These are phyloP conservation scores for Myriangium duriaei DNA, from an alignment of 2,329 filamentous ascomycete species.

Conservation along the genomic window DNA sequence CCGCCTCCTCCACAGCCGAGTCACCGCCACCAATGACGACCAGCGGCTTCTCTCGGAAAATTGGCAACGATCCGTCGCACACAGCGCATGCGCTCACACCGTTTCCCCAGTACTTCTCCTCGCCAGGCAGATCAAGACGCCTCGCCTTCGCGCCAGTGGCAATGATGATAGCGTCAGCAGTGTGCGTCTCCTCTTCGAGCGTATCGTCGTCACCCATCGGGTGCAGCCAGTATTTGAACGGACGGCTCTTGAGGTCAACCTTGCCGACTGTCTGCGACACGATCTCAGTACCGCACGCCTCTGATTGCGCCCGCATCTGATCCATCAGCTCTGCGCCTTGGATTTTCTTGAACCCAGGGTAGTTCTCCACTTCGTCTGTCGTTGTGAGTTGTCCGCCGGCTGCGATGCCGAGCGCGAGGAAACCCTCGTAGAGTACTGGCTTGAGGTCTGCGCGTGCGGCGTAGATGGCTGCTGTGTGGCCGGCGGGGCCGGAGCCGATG, in stretches of 20 bases:
- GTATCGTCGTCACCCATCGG: slow-evolving; percentile 68
- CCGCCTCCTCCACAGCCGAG: slow-evolving; percentile 90
- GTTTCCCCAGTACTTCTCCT: slow-evolving; percentile 95
- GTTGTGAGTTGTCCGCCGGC: slow-evolving; percentile 95
- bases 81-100: slow-evolving; percentile 94
- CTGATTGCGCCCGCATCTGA: slow-evolving; percentile 82
- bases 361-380: slow-evolving; percentile 98
- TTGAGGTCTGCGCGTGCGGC: slow-evolving; percentile 87
- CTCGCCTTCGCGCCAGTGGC: slow-evolving; percentile 90
- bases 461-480: slow-evolving; percentile 95
- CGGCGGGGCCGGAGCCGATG: slow-evolving; percentile 76
- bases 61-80: slow-evolving; percentile 91
- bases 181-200: slow-evolving; percentile 57
- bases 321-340: slow-evolving; percentile 88
- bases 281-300: slow-evolving; percentile 84
- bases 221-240: slow-evolving; percentile 73
- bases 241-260: slow-evolving; percentile 70
- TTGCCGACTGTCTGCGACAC: slow-evolving; percentile 83
- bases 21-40: slow-evolving; percentile 95
- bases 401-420: slow-evolving; percentile 93
- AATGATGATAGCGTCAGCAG: slow-evolving; percentile 83
- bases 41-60: slow-evolving; percentile 92
- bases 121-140: slow-evolving; percentile 68
- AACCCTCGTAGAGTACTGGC: slow-evolving; percentile 93
- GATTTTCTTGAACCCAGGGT: slow-evolving; percentile 85